Evolutionary conservation across 352 stramenopile species (phyloP).

Genomic region (Phytopythium oedochilum): DNA sequence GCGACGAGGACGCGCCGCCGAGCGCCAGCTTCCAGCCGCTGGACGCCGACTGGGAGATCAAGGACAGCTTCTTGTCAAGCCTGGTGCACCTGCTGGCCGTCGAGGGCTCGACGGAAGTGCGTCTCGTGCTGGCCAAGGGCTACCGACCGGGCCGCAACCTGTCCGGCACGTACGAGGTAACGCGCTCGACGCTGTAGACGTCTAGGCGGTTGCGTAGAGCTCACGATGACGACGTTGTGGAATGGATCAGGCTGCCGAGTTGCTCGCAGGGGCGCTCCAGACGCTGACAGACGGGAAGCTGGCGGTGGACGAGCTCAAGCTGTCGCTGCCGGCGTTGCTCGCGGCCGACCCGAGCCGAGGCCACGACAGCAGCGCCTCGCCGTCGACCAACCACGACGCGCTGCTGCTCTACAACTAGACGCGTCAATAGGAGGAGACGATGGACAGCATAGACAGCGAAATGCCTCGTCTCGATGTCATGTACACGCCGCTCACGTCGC

Average conservation of each 20-base stretch:
- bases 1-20: slow-evolving; percentile 4
- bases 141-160: slow-evolving; percentile 55
- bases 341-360: slow-evolving; percentile 22
- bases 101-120: slow-evolving; percentile 38
- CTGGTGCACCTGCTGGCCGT: slow-evolving; percentile 53
- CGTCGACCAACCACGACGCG: slow-evolving; percentile 15
- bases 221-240: neutral
- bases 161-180: slow-evolving; percentile 39
- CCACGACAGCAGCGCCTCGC: slow-evolving; percentile 2
- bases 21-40: slow-evolving; percentile 10
- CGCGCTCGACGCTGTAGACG: neutral
- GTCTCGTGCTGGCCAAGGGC: slow-evolving; percentile 55
- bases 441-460: no score
- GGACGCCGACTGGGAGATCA: slow-evolving; percentile 45
- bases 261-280: slow-evolving; percentile 30
- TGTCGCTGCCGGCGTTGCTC: slow-evolving; percentile 20
- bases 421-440: neutral
- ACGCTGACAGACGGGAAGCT: slow-evolving; percentile 24
- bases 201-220: neutral
- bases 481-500: slow-evolving; percentile 16
- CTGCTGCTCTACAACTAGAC: slow-evolving; percentile 47
- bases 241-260: slow-evolving; percentile 21
- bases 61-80: slow-evolving; percentile 39
- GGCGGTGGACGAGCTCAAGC: slow-evolving; percentile 33
- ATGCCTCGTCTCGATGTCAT: neutral